Evolutionary conservation across 2,329 filamentous ascomycete species (phyloP).

Genomic region (Emergomyces pasteurianus): DNA sequence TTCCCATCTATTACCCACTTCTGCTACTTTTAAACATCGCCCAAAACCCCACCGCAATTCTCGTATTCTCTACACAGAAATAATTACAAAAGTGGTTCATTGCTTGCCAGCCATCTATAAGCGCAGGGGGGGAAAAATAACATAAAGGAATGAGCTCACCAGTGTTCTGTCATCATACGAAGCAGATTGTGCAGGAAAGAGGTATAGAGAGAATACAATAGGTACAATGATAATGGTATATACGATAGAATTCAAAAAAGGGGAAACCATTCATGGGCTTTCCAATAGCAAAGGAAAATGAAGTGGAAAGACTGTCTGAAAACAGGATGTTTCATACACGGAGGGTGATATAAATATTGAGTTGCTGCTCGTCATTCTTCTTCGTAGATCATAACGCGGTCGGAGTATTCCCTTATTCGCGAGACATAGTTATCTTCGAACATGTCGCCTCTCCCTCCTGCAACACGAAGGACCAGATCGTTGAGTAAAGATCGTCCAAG

Average conservation of each 20-base stretch:
- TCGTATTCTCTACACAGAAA: no score
- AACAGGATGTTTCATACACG: neutral
- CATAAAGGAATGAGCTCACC: neutral
- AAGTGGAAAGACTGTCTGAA: neutral
- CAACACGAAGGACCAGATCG: conserved; percentile 76
- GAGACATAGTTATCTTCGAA: conserved; percentile 70
- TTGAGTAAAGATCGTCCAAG: conserved; percentile 80
- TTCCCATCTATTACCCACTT: no score
- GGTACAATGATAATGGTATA: neutral
- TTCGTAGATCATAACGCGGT: conserved; percentile 71
- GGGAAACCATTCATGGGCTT: neutral
- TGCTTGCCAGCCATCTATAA: neutral
- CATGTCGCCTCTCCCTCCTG: conserved; percentile 67
- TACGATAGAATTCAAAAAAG: neutral
- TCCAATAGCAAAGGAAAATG: no score
- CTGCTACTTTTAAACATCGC: no score
- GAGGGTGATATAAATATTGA: neutral
- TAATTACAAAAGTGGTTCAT: neutral
- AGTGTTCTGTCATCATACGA: neutral
- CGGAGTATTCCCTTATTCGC: conserved; percentile 70
- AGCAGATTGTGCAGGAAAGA: neutral
- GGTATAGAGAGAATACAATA: neutral
- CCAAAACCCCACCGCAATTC: no score
- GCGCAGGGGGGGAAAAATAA: neutral
- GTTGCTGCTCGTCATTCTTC: conserved; percentile 28